Percentiles rank a stretch among this genome's conserved stretches.
Conservation (phyloP, 768 basidiomycete species). For the Russula compacta region DNA sequence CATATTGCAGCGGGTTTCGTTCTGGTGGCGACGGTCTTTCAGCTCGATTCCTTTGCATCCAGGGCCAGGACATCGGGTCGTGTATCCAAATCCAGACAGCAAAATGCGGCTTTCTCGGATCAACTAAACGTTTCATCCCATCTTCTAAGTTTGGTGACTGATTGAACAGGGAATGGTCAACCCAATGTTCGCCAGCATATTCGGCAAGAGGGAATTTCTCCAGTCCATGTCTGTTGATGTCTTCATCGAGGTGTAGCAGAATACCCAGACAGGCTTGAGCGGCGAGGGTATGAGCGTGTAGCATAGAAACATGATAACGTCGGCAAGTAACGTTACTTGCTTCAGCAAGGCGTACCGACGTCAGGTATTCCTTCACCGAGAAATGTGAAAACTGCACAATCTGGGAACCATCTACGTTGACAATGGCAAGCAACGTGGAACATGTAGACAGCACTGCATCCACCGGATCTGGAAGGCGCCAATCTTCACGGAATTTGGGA, state of each 20-base stretch:
- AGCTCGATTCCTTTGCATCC: too few relatives aligned
- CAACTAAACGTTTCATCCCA: not conserved
- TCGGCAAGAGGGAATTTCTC: not conserved
- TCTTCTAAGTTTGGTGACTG: not conserved
- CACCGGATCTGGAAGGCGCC: not conserved
- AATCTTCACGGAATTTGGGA: too few relatives aligned
- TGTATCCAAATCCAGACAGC: not conserved
- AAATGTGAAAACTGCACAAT: not conserved
- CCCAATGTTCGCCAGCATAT: not conserved
- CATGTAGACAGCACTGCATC: not conserved
- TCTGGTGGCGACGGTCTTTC: too few relatives aligned
- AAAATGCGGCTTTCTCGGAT: not conserved
- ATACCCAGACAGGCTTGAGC: not conserved
- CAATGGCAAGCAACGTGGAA: not conserved
- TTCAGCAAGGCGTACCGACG: not conserved
- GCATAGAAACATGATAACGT: not conserved
- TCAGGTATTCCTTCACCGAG: not conserved
- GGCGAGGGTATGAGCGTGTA: not conserved
- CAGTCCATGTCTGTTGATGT: not conserved
- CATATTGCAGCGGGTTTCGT: too few relatives aligned
- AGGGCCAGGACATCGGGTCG: not conserved
- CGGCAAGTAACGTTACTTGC: not conserved
- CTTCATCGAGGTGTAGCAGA: not conserved
- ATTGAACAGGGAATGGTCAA: not conserved
- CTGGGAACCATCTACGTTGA: not conserved